phyloP scores from a whole-genome alignment of 148 eudicot genomes.

The Arctostaphylos glauca region DNA sequence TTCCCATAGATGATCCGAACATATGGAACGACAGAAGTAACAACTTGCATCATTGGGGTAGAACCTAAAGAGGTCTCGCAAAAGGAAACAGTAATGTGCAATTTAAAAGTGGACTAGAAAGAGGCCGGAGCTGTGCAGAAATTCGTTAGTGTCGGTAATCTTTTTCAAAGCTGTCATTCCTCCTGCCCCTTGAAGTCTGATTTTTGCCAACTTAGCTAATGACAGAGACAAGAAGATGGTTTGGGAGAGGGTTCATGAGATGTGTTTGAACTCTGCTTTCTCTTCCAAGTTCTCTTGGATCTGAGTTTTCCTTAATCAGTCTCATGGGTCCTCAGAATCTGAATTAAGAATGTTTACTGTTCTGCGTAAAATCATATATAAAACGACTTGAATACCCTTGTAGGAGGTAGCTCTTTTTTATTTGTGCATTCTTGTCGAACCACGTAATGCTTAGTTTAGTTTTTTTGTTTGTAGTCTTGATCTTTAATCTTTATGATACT shows the following conservation, averaged over 20 bases:
- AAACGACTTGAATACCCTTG: too few species aligned
- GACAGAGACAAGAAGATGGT: too few species aligned
- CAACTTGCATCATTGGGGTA: not conserved
- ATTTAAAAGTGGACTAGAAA: not conserved
- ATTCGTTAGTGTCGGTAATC: not conserved
- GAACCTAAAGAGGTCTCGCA: not conserved
- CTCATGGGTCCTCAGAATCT: too few species aligned
- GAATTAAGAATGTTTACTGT: too few species aligned
- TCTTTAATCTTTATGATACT: not conserved
- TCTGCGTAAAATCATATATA: too few species aligned
- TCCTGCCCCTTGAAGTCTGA: not conserved
- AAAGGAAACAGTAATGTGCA: not conserved
- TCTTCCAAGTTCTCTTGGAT: too few species aligned
- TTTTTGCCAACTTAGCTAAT: not conserved
- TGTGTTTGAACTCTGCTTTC: too few species aligned
- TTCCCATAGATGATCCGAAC: not conserved
- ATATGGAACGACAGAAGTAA: not conserved
- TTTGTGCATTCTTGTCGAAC: not conserved
- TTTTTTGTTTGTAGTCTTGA: not conserved
- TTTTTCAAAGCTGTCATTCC: not conserved
- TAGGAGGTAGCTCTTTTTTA: not conserved
- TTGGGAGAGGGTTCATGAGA: too few species aligned
- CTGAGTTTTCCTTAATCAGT: too few species aligned
- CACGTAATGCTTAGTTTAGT: not conserved
- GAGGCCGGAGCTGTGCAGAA: not conserved